These are phyloP conservation scores for Hirschfeldia incana DNA, from an alignment of 345 rosid genomes.

Conservation along the genomic window DNA sequence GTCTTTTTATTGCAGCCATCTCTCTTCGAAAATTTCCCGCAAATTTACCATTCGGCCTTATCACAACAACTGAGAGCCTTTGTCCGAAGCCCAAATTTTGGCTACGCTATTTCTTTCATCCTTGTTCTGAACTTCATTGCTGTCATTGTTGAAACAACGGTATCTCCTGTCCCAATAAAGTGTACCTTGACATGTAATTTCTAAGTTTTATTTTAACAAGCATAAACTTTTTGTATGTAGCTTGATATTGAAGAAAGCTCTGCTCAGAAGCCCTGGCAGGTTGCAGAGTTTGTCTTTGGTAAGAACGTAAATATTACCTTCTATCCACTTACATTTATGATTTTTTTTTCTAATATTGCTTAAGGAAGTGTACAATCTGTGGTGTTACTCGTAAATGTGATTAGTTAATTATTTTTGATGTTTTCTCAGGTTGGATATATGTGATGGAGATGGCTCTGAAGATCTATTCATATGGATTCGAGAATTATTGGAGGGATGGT, in stretches of 20 bases:
- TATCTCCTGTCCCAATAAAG: slow-evolving; percentile 38
- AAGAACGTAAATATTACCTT: slow-evolving; percentile 36
- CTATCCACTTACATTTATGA: neutral
- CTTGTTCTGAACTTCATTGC: slow-evolving; percentile 79
- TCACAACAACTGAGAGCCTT: slow-evolving; percentile 75
- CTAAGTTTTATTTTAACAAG: neutral
- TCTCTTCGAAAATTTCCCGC: slow-evolving; percentile 60
- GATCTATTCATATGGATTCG: slow-evolving; percentile 80
- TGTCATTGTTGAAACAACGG: slow-evolving; percentile 93
- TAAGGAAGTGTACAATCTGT: neutral
- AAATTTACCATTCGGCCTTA: slow-evolving; percentile 60
- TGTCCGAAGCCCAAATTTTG: slow-evolving; percentile 68
- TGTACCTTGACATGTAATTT: slow-evolving; percentile 11
- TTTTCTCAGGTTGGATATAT: slow-evolving; percentile 85
- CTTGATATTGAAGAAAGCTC: slow-evolving; percentile 90
- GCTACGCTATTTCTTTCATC: slow-evolving; percentile 68
- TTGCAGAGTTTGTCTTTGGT: slow-evolving; percentile 88
- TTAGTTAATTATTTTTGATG: neutral
- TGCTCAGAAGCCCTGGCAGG: slow-evolving; percentile 85
- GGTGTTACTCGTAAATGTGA: neutral
- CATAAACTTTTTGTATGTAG: slow-evolving; percentile 41
- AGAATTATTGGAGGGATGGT: slow-evolving; percentile 95
- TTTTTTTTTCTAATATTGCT: neutral
- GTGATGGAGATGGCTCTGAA: slow-evolving; percentile 95
- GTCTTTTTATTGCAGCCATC: slow-evolving; percentile 64